These are phyloP conservation scores for Cronartium ribicola DNA, from an alignment of 1,284 basidiomycete species.

Conservation along the genomic window DNA sequence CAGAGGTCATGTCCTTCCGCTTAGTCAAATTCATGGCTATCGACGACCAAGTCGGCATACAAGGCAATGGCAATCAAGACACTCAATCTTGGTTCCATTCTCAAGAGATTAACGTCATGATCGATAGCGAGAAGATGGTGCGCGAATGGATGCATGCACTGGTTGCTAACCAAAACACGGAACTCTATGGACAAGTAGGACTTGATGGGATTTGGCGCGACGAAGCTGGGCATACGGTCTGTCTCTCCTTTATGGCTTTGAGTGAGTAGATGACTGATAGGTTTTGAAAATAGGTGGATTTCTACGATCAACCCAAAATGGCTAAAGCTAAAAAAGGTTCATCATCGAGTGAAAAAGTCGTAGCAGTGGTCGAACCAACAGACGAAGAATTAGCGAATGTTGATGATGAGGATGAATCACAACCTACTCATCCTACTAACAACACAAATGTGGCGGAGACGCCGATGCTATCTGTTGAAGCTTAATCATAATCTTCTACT, in stretches of 20 bases:
- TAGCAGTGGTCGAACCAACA: not conserved
- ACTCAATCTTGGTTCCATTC: slow-evolving; percentile 75
- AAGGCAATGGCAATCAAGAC: slow-evolving; percentile 67
- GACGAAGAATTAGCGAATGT: not conserved
- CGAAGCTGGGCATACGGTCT: slow-evolving; percentile 25
- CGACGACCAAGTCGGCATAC: slow-evolving; percentile 66
- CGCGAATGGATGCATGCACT: slow-evolving; percentile 64
- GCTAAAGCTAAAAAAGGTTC: not conserved
- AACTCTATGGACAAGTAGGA: slow-evolving; percentile 61
- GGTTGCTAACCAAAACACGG: slow-evolving; percentile 66
- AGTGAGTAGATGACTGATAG: not conserved
- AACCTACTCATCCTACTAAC: too few species aligned
- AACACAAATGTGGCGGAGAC: too few species aligned
- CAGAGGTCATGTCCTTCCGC: not conserved
- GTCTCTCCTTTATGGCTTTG: not conserved
- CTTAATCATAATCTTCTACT: too few species aligned
- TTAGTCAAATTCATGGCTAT: slow-evolving; percentile 67
- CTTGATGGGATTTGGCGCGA: slow-evolving; percentile 68
- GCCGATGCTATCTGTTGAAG: too few species aligned
- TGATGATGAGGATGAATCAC: too few species aligned
- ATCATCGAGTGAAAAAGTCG: not conserved
- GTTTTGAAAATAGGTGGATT: slow-evolving; percentile 13
- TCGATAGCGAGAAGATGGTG: slow-evolving; percentile 63
- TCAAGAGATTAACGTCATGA: slow-evolving; percentile 71
- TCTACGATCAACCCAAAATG: slow-evolving; percentile 23